These are phyloP conservation scores for Apium graveolens DNA, from an alignment of 129 eudicot species.

Conservation along the genomic window DNA sequence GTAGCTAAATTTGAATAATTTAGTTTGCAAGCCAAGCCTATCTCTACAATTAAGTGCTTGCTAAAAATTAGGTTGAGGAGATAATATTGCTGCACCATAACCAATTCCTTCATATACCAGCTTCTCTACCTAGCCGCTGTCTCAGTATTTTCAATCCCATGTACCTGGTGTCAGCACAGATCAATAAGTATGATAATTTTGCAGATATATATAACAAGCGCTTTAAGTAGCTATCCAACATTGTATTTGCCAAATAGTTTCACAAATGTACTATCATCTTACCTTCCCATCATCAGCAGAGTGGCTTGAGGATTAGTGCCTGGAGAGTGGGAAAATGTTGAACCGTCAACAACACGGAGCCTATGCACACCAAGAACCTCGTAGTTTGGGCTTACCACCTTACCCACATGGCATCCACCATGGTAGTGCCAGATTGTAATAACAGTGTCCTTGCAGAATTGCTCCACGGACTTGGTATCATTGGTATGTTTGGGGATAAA, in stretches of 20 bases:
- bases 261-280: not conserved
- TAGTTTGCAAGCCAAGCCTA: slow-evolving; percentile 33
- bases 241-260: not conserved
- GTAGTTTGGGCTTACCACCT: slow-evolving; percentile 58
- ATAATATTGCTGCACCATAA: not conserved
- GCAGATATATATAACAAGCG: not conserved
- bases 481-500: slow-evolving; percentile 71
- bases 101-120: slow-evolving; percentile 32
- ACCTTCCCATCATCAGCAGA: slow-evolving; percentile 97
- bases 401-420: slow-evolving; percentile 92
- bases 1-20: slow-evolving; percentile 11
- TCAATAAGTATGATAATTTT: not conserved
- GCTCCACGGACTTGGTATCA: slow-evolving; percentile 55
- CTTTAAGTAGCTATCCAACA: not conserved
- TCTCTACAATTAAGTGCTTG: slow-evolving; percentile 20
- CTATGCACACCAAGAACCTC: slow-evolving; percentile 63
- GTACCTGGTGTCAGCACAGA: slow-evolving; percentile 52
- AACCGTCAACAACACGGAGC: slow-evolving; percentile 85
- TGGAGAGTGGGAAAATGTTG: slow-evolving; percentile 66
- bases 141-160: slow-evolving; percentile 93
- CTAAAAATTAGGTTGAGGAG: slow-evolving; percentile 5
- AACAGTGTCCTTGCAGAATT: slow-evolving; percentile 88
- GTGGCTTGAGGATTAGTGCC: slow-evolving; percentile 99
- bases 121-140: slow-evolving; percentile 55
- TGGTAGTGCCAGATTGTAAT: slow-evolving; percentile 98